Evolutionary conservation across 176 grass and related monocot species (phyloP).

Genomic region (Tillandsia leiboldiana): DNA sequence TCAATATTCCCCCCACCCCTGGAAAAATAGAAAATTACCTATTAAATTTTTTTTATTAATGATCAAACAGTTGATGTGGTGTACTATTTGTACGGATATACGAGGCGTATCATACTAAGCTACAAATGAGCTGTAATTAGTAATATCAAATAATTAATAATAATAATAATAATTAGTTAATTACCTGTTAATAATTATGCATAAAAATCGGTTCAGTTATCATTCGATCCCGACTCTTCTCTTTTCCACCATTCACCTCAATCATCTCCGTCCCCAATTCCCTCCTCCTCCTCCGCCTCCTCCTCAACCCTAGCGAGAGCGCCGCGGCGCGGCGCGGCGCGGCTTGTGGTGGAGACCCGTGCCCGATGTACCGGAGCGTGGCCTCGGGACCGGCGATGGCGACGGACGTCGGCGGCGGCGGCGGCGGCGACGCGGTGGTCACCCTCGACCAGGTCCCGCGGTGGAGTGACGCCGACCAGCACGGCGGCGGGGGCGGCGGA

Average conservation of each 20-base stretch:
- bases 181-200: too few relatives aligned
- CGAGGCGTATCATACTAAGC: background rate
- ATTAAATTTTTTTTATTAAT: too few relatives aligned
- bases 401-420: constrained; percentile 3
- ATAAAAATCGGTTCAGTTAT: background rate
- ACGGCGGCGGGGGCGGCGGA: constrained; percentile 28
- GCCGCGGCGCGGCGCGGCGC: background rate
- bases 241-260: background rate
- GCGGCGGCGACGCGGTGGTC: constrained; percentile 51
- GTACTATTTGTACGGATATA: too few relatives aligned
- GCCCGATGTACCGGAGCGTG: constrained; percentile 27
- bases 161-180: too few relatives aligned
- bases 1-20: too few relatives aligned
- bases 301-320: background rate
- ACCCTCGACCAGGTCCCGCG: constrained; percentile 77
- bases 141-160: background rate
- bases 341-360: background rate
- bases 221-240: background rate
- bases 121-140: background rate
- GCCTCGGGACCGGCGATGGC: constrained; percentile 2
- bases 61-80: too few relatives aligned
- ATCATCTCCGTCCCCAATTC: background rate
- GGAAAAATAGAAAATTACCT: too few relatives aligned
- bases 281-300: background rate
- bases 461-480: constrained; percentile 85